Base-by-base conservation (phyloP, 2,329 filamentous ascomycete species). In the Venturia effusa region DNA sequence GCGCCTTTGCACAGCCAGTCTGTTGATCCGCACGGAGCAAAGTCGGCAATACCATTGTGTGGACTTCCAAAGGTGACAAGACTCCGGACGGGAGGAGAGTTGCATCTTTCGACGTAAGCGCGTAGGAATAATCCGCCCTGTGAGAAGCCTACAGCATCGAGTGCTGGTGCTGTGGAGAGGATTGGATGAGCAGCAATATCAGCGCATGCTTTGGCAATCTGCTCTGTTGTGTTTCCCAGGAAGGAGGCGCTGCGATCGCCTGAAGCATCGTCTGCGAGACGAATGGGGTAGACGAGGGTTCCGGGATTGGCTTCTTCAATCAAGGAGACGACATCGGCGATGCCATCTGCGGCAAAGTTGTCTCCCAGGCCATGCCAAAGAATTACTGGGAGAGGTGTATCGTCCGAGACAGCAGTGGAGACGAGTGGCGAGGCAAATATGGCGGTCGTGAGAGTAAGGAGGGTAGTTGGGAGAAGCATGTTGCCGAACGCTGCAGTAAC, bases 111-210 rank as follows among this genome's bases (percentile, higher is more conserved):
- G 67, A 96, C 80, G 74, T 96, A 92, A 30, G 83, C 94, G 65
- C 94, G 87, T n/a, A 99, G 83, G 78, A 99, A 97, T 74, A 96
- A 90, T 1, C 94, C 94, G 67, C 94, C 94, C 76, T 99, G 94
- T 17, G 89, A 94, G 80, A 99, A 97, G 34, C 94, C 94, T 41
- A 99, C 78, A 40, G 92, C 93, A 76, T 97, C 94, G 72, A 97
- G 82, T 67, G 88, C 90, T 0, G 89, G 89, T 0, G 90, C 89
- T 7, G 88, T 89, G 64, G 88, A 88, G 19, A 97, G 84, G 74
- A 96, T 89, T 0, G 88, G 88, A 72, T 97, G 84, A 0, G 81
- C 73, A 65, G 88, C 83, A 51, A 97, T 83, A 69, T 88, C 85
- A n/a, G 78, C 79, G 82, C 94, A 97, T 61, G 96, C 90, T 67